Conservation (phyloP, 2,329 filamentous ascomycete species). For the Colletotrichum sp. region DNA sequence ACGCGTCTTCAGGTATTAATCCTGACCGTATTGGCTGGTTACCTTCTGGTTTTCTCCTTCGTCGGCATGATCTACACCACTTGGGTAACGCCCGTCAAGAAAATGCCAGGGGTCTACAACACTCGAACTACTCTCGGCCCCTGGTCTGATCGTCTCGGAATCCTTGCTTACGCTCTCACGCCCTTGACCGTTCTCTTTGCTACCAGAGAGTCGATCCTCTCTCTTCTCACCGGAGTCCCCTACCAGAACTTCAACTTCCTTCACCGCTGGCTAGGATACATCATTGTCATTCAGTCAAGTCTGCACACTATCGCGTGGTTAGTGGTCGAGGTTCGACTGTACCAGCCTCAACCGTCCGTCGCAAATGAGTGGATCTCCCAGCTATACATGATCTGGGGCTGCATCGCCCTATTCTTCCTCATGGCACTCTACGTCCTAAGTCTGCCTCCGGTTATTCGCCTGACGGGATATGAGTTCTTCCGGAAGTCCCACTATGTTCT, state of each 20-base stretch:
- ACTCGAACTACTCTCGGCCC: slow-evolving; percentile 70
- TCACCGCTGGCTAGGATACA: slow-evolving; percentile 76
- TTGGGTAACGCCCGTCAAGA: slow-evolving; percentile 73
- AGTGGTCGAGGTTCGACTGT: slow-evolving; percentile 68
- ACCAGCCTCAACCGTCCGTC: slow-evolving; percentile 71
- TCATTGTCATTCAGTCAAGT: slow-evolving; percentile 71
- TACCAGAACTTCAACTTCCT: slow-evolving; percentile 82
- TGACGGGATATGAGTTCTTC: slow-evolving; percentile 80
- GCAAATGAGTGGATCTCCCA: slow-evolving; percentile 64
- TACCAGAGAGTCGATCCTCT: slow-evolving; percentile 72
- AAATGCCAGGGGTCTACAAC: slow-evolving; percentile 59
- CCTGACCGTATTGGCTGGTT: slow-evolving; percentile 61
- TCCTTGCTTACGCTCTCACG: slow-evolving; percentile 76
- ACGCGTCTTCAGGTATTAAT: slow-evolving; percentile 72
- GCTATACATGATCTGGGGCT: slow-evolving; percentile 75
- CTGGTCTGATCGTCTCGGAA: slow-evolving; percentile 73
- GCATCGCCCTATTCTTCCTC: slow-evolving; percentile 71
- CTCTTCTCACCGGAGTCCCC: slow-evolving; percentile 72
- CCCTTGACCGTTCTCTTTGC: slow-evolving; percentile 71
- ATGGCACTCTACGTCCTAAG: slow-evolving; percentile 66
- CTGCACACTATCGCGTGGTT: slow-evolving; percentile 77
- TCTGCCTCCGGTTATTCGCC: slow-evolving; percentile 59
- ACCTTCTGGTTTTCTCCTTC: slow-evolving; percentile 73
- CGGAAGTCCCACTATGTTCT: slow-evolving; percentile 76
- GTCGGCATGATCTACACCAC: slow-evolving; percentile 71